Conservation (phyloP, 305 asterid species). For the Caryopteris hybrid region DNA sequence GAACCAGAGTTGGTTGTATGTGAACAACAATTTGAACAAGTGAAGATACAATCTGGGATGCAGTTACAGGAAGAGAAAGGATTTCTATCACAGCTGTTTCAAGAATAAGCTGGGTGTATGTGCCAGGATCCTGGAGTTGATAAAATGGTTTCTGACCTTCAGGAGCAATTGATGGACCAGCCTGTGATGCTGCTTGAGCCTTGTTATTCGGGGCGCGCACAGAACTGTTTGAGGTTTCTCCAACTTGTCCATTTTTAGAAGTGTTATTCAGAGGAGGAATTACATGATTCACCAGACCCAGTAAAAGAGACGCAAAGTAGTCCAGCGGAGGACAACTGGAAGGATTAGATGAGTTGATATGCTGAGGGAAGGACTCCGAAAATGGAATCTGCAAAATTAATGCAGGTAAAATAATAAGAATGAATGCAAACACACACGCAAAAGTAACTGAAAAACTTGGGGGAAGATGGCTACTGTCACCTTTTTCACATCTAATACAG, state of each 20-base stretch:
- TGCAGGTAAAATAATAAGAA: constrained; percentile 15
- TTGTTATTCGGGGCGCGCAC: constrained; percentile 50
- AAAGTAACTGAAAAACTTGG: not conserved
- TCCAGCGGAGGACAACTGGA: constrained; percentile 81
- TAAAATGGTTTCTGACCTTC: constrained; percentile 90
- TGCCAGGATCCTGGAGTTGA: constrained; percentile 98
- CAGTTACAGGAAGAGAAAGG: constrained; percentile 83
- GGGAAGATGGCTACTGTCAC: constrained; percentile 30
- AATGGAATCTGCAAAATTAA: constrained; percentile 68
- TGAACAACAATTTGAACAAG: constrained; percentile 96
- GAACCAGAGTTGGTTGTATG: constrained; percentile 95
- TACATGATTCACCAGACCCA: constrained; percentile 86
- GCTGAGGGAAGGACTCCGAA: constrained; percentile 96
- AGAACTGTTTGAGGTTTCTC: constrained; percentile 46
- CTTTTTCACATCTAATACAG: constrained; percentile 79
- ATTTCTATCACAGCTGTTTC: constrained; percentile 97
- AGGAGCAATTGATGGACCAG: constrained; percentile 48
- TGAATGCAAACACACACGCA: not conserved
- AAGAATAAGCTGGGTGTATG: constrained; percentile 84
- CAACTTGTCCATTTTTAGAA: constrained; percentile 55
- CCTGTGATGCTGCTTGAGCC: constrained; percentile 51
- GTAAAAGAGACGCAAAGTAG: constrained; percentile 82
- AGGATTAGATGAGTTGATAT: constrained; percentile 72
- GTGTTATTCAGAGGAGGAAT: constrained; percentile 76
- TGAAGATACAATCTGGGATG: constrained; percentile 79